These are phyloP conservation scores for Dryas drummondii DNA, from an alignment of 306 rosid species.

Conservation along the genomic window DNA sequence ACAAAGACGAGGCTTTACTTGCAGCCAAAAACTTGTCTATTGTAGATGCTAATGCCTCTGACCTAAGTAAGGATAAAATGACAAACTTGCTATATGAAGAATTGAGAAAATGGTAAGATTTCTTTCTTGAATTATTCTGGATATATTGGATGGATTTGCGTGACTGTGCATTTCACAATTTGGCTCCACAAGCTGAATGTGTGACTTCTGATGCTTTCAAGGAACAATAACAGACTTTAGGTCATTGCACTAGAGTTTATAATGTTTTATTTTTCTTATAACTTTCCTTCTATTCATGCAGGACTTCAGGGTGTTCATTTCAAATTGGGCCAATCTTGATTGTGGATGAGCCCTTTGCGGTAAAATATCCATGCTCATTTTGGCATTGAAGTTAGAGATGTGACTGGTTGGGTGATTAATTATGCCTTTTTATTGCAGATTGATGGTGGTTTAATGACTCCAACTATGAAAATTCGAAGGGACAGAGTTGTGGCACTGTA, in stretches of 20 bases:
- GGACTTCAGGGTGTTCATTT: constrained; percentile 71
- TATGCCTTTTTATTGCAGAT: constrained; percentile 49
- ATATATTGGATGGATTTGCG: background rate
- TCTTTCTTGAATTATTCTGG: constrained; percentile 13
- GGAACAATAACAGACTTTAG: background rate
- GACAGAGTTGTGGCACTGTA: constrained; percentile 58
- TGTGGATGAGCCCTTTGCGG: constrained; percentile 80
- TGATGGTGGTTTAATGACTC: constrained; percentile 84
- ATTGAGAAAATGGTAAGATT: constrained; percentile 57
- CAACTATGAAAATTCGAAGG: constrained; percentile 89
- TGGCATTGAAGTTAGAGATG: constrained; percentile 2
- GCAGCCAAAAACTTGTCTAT: constrained; percentile 53
- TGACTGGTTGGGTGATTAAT: constrained; percentile 22
- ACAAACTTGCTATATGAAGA: constrained; percentile 58
- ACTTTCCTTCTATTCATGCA: constrained; percentile 33
- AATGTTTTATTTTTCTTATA: background rate
- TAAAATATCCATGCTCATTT: constrained; percentile 31
- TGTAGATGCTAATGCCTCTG: constrained; percentile 49
- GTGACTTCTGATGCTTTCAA: too few species aligned
- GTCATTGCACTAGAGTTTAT: background rate
- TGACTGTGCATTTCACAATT: background rate
- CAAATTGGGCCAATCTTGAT: constrained; percentile 90
- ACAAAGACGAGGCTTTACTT: constrained; percentile 70
- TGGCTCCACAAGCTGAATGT: background rate
- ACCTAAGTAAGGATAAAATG: constrained; percentile 52